Evolutionary conservation across 805 yeast species (phyloP), one percentile per base, ranked within the genome.

Genomic region (Wickerhamomyces bisporus): DNA sequence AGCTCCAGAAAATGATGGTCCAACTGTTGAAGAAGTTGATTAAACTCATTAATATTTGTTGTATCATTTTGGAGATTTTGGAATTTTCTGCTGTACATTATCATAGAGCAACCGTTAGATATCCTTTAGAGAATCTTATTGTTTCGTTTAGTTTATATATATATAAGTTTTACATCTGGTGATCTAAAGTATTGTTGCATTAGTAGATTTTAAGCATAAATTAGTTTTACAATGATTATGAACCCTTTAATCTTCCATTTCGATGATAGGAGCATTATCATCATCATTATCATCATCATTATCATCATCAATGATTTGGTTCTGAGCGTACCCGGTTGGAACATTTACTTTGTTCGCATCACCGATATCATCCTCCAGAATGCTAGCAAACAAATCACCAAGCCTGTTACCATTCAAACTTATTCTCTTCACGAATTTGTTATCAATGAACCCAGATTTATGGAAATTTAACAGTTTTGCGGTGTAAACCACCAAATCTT

Each of bases 1-100:
- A 48, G 71, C 67, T 45, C 64, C 70, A 52, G 66, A 65, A 49
- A 67, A 65, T 40, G 73, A 65, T 48, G 70, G 66, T 41, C 89
- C 89, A 61, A 81, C 88, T 44, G 89, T 83, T 45, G 87, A 81
- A 68, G 87, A 81, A 70, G 87, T 81, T 59, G 87, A 81, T 65
- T 80, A 71, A 68, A 48, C 46, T 35, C 21, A 10, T 15, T 19
- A 19, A 30, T 30, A 15, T 6, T n/a, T n/a, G 6, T 27, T 15
- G 6, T 21, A 7, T 21, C 24, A 21, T 21, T 21, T 21, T 7
- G 24, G 24, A 10, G 24, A 21, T 21, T 21, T 10, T 21, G 24
- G 24, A 21, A 21, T 21, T 21, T 14, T 15, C 10, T 27, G 17
- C 25, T 30, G 32, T 30, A 30, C 25, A 30, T 30, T 30, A 30